Percentiles rank a stretch among this genome's conserved stretches.
These are phyloP conservation scores for Cyamopsis tetragonoloba DNA, from an alignment of 306 rosid genomes.

Conservation along the genomic window DNA sequence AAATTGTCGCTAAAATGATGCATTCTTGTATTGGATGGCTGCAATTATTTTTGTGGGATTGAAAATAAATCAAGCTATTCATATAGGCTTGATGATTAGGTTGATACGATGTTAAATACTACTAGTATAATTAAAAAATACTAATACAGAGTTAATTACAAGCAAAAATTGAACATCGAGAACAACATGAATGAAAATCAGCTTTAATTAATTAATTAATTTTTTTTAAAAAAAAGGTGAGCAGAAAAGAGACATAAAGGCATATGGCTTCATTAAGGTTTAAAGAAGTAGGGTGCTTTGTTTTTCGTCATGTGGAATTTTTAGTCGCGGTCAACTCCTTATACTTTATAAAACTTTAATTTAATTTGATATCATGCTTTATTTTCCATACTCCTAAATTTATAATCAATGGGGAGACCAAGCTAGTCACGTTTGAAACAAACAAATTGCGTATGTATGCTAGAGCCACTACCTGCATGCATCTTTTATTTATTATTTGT, in stretches of 20 bases:
- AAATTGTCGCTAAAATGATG: too few relatives aligned
- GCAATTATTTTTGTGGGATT: not conserved
- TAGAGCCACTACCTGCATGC: too few relatives aligned
- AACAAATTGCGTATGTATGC: not conserved
- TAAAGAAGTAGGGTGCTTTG: conserved; percentile 2
- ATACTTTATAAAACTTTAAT: too few relatives aligned
- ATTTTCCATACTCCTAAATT: not conserved
- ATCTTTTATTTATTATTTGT: too few relatives aligned
- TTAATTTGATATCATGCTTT: not conserved
- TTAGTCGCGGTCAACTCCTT: not conserved
- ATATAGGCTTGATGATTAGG: too few relatives aligned
- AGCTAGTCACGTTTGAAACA: not conserved
- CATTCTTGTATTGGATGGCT: too few relatives aligned
- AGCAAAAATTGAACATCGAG: not conserved
- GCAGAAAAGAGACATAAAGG: conserved; percentile 12
- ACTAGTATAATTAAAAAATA: too few relatives aligned
- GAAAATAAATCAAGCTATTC: too few relatives aligned
- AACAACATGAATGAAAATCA: conserved; percentile 18
- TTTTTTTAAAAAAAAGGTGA: conserved; percentile 23
- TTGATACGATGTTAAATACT: too few relatives aligned
- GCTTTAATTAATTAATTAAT: too few relatives aligned
- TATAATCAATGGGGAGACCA: not conserved
- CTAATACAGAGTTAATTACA: not conserved
- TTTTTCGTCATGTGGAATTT: conserved; percentile 15
- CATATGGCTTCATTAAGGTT: conserved; percentile 26